Percentiles rank a stretch among this genome's conserved stretches.
phyloP scores from a whole-genome alignment of 768 basidiomycete genomes.

The Pulveroboletus ravenelii region DNA sequence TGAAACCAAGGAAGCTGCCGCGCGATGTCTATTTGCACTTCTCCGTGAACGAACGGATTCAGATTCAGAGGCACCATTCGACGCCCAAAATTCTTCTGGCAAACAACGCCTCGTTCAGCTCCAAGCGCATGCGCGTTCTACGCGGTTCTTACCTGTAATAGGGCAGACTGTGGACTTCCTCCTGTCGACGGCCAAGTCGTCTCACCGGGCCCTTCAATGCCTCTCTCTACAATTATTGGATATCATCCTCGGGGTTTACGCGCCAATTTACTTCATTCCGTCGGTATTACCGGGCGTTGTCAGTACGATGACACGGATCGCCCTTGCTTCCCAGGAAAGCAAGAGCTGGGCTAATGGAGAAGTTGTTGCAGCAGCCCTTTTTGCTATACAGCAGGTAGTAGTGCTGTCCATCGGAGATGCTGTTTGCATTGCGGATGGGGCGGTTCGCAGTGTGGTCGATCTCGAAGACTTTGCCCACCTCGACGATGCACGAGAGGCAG shows the following conservation, averaged over 20 bases:
- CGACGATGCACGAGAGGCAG: conserved; percentile 9
- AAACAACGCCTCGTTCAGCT: conserved; percentile 37
- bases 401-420: conserved; percentile 62
- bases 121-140: conserved; percentile 35
- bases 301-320: conserved; percentile 69
- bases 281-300: conserved; percentile 82
- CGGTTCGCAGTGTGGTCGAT: conserved; percentile 46
- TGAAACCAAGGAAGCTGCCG: conserved; percentile 76
- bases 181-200: conserved; percentile 54
- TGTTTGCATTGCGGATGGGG: conserved; percentile 59
- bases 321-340: conserved; percentile 47
- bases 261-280: conserved; percentile 49
- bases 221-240: conserved; percentile 55
- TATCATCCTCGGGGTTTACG: conserved; percentile 46
- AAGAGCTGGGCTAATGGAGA: conserved; percentile 76
- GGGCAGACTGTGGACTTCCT: conserved; percentile 80
- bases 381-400: conserved; percentile 51
- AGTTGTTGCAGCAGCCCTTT: conserved; percentile 52
- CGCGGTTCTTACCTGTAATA: conserved; percentile 65
- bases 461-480: conserved; percentile 59
- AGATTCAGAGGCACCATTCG: conserved; percentile 40
- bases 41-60: conserved; percentile 47
- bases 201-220: conserved; percentile 56
- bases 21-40: conserved; percentile 59
- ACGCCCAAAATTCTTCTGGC: conserved; percentile 13